Evolutionary conservation across 352 stramenopile genomes (phyloP), one percentile per base, ranked within the genome.

Genomic region (Thalassiosira pacifica): DNA sequence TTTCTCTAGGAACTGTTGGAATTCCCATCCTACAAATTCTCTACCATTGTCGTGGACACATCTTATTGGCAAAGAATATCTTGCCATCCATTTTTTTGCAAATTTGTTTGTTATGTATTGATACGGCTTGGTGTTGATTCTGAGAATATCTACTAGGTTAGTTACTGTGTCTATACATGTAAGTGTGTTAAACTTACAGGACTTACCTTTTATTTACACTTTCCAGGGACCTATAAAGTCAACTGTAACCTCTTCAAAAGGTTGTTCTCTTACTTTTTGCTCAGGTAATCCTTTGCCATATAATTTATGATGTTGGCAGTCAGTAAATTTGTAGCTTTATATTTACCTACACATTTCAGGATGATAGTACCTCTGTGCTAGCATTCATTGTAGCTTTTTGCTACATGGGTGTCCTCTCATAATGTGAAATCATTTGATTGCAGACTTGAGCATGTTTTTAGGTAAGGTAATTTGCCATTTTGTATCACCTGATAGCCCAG

Each of bases 221-320:
- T 57, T 82, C 79, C 83, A 92, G 24, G 83, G 80, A 59, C 87
- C 87, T 57, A 90, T 88, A 31, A 88, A 31, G 64, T 92, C 72
- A 18, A 90, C 64, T 19, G 75, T 64, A 10, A 85, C 72, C 78
- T 89, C 75, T 65, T 81, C 18, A 48, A 69, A 91, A 31, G 87
- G 76, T 32, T 45, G 27, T 29, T 60, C 26, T 31, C 16, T 42
- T n/a, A 79, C 3, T 60, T 85, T 34, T 37, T 68, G 13, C 32
- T 79, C 69, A 42, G 69, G 77, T 60, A 79, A 83, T 40, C 66
- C 53, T 71, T 27, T 42, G 10, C 42, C 22, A 31, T 37, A 13
- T 13, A 73, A 32, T 60, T 88, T 90, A 55, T 57, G 11, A 69
- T 24, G 66, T 66, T 88, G 80, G 63, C 85, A 88, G 40, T 37